phyloP scores from a whole-genome alignment of 495 filamentous ascomycete genomes.

The Halenospora varia region DNA sequence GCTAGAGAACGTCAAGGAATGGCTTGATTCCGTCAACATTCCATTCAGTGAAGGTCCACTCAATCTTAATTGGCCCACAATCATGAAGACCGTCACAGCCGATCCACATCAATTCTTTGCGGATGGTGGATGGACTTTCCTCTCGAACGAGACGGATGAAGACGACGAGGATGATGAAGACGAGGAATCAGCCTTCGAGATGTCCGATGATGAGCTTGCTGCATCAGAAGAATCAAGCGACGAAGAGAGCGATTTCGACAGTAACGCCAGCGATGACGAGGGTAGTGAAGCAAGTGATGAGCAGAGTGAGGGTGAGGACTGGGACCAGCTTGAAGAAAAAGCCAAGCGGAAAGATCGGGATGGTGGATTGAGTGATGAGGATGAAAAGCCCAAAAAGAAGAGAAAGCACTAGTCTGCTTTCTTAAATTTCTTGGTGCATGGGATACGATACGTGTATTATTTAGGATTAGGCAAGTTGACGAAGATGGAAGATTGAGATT shows the following conservation, averaged over 20 bases:
- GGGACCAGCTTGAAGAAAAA: slow-evolving; percentile 90
- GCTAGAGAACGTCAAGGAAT: slow-evolving; percentile 94
- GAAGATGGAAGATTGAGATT: neutral
- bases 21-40: slow-evolving; percentile 93
- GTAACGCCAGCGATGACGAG: slow-evolving; percentile 76
- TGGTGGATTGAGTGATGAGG: slow-evolving; percentile 66
- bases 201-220: slow-evolving; percentile 76
- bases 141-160: slow-evolving; percentile 81
- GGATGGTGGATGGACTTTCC: slow-evolving; percentile 94
- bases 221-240: slow-evolving; percentile 75
- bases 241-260: slow-evolving; percentile 90
- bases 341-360: slow-evolving; percentile 85
- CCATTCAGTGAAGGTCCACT: slow-evolving; percentile 91
- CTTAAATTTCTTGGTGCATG: neutral
- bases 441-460: neutral
- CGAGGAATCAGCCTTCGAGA: slow-evolving; percentile 90
- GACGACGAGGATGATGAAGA: slow-evolving; percentile 75
- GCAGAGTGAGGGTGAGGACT: slow-evolving; percentile 84
- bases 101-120: slow-evolving; percentile 93
- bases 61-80: slow-evolving; percentile 97
- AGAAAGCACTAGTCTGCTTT: slow-evolving; percentile 20
- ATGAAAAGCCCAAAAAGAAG: slow-evolving; percentile 42
- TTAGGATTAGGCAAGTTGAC: neutral
- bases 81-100: slow-evolving; percentile 97
- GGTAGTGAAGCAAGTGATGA: slow-evolving; percentile 65